These are phyloP conservation scores for Melaleuca quinquenervia DNA, from an alignment of 345 rosid genomes.

Conservation along the genomic window DNA sequence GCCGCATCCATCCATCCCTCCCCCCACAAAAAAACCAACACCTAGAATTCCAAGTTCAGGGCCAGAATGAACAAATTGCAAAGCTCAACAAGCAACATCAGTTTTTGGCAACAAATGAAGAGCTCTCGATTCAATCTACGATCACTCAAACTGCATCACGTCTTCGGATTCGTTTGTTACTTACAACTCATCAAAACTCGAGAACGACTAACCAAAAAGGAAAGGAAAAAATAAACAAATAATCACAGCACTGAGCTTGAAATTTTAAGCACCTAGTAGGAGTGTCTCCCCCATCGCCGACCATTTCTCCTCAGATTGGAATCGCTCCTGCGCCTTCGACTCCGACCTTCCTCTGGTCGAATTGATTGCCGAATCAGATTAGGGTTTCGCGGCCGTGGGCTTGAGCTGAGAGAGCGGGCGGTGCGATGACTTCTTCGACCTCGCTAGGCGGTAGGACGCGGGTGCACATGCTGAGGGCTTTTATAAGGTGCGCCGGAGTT, in stretches of 20 bases:
- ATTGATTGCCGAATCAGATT: not conserved
- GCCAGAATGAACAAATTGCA: not conserved
- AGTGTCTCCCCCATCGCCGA: conserved; percentile 31
- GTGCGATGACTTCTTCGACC: not conserved
- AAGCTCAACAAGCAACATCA: not conserved
- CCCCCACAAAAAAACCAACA: not conserved
- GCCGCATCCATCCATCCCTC: not conserved
- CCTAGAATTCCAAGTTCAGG: not conserved
- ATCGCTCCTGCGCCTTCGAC: not conserved
- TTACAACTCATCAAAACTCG: not conserved
- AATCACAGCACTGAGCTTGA: not conserved
- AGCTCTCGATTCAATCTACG: not conserved
- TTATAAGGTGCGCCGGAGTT: not conserved
- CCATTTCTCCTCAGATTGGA: not conserved
- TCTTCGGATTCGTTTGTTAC: not conserved
- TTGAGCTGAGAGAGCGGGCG: not conserved
- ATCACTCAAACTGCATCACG: not conserved
- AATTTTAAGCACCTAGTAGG: conserved; percentile 40
- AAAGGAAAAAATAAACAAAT: no score
- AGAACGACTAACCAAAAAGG: not conserved
- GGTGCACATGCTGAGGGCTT: not conserved
- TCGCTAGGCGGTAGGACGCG: not conserved
- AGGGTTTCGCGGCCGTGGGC: not conserved
- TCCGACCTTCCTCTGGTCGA: not conserved
- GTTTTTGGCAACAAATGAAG: not conserved